A percentile compares a stretch with the other conserved stretches of the same genome.
phyloP scores from a whole-genome alignment of 1,139 yeast species.

The Diutina pseudorugosa region DNA sequence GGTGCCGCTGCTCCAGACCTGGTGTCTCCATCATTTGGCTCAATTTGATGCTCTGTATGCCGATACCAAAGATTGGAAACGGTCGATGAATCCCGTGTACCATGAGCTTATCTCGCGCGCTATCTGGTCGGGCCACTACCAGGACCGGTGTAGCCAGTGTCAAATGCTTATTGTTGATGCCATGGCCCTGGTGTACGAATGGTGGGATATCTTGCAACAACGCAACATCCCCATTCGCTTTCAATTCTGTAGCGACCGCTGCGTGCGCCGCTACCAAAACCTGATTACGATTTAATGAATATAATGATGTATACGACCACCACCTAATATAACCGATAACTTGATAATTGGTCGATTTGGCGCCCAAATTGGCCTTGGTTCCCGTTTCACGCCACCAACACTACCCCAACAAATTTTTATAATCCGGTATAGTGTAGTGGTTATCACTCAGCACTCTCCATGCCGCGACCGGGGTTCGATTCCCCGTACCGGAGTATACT shows the following conservation, averaged over 20 bases:
- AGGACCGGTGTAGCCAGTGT: conserved; percentile 42
- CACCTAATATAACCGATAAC: neutral
- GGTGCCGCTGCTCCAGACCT: conserved; percentile 29
- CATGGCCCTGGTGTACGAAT: conserved; percentile 42
- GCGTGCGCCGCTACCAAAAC: conserved; percentile 21
- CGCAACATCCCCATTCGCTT: conserved; percentile 29
- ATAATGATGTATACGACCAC: neutral
- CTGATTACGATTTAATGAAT: neutral
- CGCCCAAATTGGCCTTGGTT: too few relatives aligned
- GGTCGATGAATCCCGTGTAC: conserved; percentile 20
- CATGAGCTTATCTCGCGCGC: conserved; percentile 31
- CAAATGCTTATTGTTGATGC: conserved; percentile 29
- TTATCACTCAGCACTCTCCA: conserved; percentile 3
- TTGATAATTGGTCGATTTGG: too few relatives aligned
- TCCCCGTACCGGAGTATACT: conserved; percentile 3
- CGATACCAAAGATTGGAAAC: conserved; percentile 35
- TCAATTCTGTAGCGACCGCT: conserved; percentile 32
- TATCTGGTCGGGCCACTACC: conserved; percentile 28
- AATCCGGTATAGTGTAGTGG: conserved; percentile 3
- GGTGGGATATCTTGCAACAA: conserved; percentile 44
- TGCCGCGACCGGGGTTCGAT: conserved; percentile 3
- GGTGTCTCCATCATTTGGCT: conserved; percentile 32
- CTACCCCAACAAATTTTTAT: too few relatives aligned
- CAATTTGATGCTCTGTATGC: conserved; percentile 29
- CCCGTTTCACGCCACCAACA: too few relatives aligned